These are phyloP conservation scores for Pisolithus orientalis DNA, from an alignment of 768 basidiomycete species.

Conservation along the genomic window DNA sequence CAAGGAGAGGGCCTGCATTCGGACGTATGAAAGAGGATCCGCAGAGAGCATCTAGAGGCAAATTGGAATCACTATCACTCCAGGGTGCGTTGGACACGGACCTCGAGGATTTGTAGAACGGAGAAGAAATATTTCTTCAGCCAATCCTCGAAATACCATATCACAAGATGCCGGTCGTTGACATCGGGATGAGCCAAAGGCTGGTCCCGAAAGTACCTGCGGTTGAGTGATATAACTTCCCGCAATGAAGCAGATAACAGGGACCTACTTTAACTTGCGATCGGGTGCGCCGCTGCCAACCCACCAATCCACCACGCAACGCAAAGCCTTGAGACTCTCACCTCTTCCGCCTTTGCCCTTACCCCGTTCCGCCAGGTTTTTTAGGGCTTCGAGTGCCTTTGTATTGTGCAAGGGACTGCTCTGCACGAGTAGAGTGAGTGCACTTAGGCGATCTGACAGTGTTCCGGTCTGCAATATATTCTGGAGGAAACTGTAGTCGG, in stretches of 20 bases:
- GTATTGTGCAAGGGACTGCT: slow-evolving; percentile 82
- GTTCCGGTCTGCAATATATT: slow-evolving; percentile 87
- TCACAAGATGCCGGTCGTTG: slow-evolving; percentile 65
- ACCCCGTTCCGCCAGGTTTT: slow-evolving; percentile 68
- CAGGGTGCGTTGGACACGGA: slow-evolving; percentile 23
- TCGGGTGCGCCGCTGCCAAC: slow-evolving; percentile 86
- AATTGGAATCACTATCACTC: not conserved
- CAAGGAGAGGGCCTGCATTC: slow-evolving; percentile 75
- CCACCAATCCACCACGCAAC: slow-evolving; percentile 98
- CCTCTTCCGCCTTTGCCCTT: slow-evolving; percentile 87
- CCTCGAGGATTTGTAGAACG: slow-evolving; percentile 86
- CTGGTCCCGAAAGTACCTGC: slow-evolving; percentile 89
- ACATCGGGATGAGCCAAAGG: slow-evolving; percentile 56
- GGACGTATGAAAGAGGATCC: slow-evolving; percentile 83
- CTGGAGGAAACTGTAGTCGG: slow-evolving; percentile 76
- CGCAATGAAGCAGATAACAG: not conserved
- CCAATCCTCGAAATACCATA: slow-evolving; percentile 97
- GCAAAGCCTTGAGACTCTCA: slow-evolving; percentile 82
- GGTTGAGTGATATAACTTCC: not conserved
- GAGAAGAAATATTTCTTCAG: slow-evolving; percentile 96
- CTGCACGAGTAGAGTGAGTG: slow-evolving; percentile 84
- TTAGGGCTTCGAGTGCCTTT: slow-evolving; percentile 70
- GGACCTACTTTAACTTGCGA: slow-evolving; percentile 75
- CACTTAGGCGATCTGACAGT: slow-evolving; percentile 85
- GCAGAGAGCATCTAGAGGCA: slow-evolving; percentile 61